Evolutionary conservation across 1,284 basidiomycete species (phyloP), one percentile per base, ranked within the genome.

Genomic region (Apiotrichum domesticum): DNA sequence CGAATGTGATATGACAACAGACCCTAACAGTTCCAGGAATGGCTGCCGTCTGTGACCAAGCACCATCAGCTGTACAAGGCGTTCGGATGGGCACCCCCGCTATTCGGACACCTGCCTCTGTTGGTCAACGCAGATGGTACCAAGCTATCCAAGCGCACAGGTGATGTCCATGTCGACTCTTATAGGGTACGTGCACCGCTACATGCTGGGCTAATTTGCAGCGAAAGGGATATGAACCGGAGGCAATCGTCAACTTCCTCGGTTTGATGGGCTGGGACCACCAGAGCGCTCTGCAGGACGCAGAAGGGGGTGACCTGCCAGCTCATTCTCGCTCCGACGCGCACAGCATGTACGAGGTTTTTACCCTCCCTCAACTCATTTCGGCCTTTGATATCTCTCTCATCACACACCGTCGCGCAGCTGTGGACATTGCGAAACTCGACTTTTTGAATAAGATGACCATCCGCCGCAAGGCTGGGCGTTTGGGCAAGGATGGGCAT

Each of bases 131-230:
- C 85, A 0, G 91, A 98, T 71, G 93, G 94, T 0, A 84, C 85
- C 3, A 98, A 99, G 74, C 88, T 99, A 81, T 92, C 88, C 21
- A 99, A 98, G 72, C 82, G 96, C 8, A 86, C 87, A 21, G 93
- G 90, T 2, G 91, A 96, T 67, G 91, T 94, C 1, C 81, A 83
- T 42, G 92, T 97, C 3, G 79, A 86, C 35, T 86, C 90, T 64
- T 98, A 92, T 70, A 86, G 88, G 51, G 90, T 92, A 64, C 57
- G 83, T 68, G 9, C 14, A 10, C 46, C 1, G 6, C 21, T 54
- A 6, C 14, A 3, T 35, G 35, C 3, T 21, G 7, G 14, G 41
- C 46, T 62, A 21, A 55, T 42, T 35, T 13, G 4, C 56, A 80
- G 77, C 63, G 73, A n/a, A 72, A 75, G 48, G 94, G 93, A 0